Percentiles rank a stretch among this genome's conserved stretches.
Conservation (phyloP, 169 alveolate species). For the Plasmodium knowlesi region DNA sequence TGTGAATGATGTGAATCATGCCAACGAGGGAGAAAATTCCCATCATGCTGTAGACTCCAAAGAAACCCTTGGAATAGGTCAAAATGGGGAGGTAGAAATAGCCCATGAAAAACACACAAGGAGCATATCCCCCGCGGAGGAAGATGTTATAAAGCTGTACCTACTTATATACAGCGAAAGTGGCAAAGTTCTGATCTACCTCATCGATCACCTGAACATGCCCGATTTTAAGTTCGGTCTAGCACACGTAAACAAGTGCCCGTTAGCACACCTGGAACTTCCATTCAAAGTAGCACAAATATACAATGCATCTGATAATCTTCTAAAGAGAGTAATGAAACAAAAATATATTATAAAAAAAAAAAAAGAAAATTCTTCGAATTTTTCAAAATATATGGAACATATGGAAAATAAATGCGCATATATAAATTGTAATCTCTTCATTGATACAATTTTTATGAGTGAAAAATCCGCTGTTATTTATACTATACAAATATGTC, state of each 20-base stretch:
- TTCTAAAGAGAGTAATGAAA: conserved; percentile 31
- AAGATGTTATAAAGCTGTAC: conserved; percentile 20
- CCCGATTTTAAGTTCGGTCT: conserved; percentile 46
- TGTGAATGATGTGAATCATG: background rate
- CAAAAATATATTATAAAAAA: conserved; percentile 50
- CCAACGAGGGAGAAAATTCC: background rate
- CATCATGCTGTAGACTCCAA: background rate
- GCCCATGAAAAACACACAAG: background rate
- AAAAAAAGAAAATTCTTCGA: conserved; percentile 49
- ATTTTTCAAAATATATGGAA: conserved; percentile 44
- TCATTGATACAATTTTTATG: conserved; percentile 31
- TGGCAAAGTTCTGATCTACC: conserved; percentile 52
- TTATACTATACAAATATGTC: conserved; percentile 58
- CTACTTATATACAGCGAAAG: conserved; percentile 19
- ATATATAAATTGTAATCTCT: conserved; percentile 32
- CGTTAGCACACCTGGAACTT: conserved; percentile 13
- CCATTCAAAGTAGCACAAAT: conserved; percentile 27
- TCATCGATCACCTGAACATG: conserved; percentile 26
- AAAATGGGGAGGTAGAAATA: background rate
- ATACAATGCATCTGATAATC: conserved; percentile 19
- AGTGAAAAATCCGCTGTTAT: conserved; percentile 18
- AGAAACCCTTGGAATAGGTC: background rate
- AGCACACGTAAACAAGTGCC: background rate
- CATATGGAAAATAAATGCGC: conserved; percentile 44
- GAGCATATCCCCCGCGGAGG: background rate